A percentile compares a stretch with the other conserved stretches of the same genome.
These are phyloP conservation scores for Helotiales sp. DNA, from an alignment of 2,329 filamentous ascomycete genomes.

Conservation along the genomic window DNA sequence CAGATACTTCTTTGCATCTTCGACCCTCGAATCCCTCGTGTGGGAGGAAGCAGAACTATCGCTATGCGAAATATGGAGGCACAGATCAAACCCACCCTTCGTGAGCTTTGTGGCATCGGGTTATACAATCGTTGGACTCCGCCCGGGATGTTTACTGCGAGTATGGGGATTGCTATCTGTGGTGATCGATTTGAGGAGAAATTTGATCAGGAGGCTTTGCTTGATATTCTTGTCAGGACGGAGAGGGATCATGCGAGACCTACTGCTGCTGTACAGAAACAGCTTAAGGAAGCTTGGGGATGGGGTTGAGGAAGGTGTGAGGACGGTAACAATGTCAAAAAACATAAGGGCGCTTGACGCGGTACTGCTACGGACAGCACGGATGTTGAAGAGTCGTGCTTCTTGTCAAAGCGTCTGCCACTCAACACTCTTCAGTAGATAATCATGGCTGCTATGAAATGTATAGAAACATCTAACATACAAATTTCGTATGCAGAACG, in stretches of 20 bases:
- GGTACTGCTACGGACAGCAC: too few relatives aligned
- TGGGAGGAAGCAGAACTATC: conserved; percentile 43
- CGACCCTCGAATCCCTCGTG: conserved; percentile 51
- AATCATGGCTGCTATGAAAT: too few relatives aligned
- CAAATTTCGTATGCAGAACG: too few relatives aligned
- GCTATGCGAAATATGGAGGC: conserved; percentile 41
- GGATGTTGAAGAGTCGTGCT: too few relatives aligned
- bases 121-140: conserved; percentile 55
- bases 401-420: too few relatives aligned
- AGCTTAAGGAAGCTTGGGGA: conserved; percentile 50
- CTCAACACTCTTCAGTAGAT: too few relatives aligned
- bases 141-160: conserved; percentile 56
- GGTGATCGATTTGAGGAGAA: conserved; percentile 50
- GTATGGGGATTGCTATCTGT: conserved; percentile 55
- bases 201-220: conserved; percentile 47
- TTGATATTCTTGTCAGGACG: conserved; percentile 47
- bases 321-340: too few relatives aligned
- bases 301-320: not conserved
- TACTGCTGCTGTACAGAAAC: conserved; percentile 47
- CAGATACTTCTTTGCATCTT: conserved; percentile 57
- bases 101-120: conserved; percentile 58
- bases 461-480: too few relatives aligned
- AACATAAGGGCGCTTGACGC: too few relatives aligned
- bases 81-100: conserved; percentile 40
- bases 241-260: conserved; percentile 54